phyloP scores from a whole-genome alignment of 2,329 filamentous ascomycete genomes.

The Rutstroemia sydowiana region DNA sequence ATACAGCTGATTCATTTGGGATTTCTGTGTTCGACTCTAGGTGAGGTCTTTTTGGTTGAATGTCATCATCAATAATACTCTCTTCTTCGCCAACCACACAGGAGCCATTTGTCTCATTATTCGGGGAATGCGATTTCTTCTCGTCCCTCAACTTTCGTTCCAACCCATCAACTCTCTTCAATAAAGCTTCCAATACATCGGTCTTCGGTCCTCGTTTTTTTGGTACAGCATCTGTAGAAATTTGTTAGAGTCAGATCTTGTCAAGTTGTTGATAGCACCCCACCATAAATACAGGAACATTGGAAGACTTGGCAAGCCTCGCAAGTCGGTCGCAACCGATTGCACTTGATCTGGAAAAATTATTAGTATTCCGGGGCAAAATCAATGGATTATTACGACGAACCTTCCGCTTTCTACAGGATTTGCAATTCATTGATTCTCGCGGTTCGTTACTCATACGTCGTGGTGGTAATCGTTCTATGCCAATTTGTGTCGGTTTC shows the following conservation, averaged over 20 bases:
- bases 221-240: conserved; percentile 66
- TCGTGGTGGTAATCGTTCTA: conserved; percentile 29
- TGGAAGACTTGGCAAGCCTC: conserved; percentile 88
- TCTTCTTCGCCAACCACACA: conserved; percentile 17
- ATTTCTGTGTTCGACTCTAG: conserved; percentile 33
- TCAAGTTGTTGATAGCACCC: conserved; percentile 38
- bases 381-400: conserved; percentile 18
- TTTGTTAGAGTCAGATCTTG: conserved; percentile 6
- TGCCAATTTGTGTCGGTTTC: conserved; percentile 29
- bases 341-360: conserved; percentile 74
- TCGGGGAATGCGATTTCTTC: conserved; percentile 36
- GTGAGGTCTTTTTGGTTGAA: conserved; percentile 32
- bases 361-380: conserved; percentile 20
- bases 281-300: conserved; percentile 83
- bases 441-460: conserved; percentile 50
- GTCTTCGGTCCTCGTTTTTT: conserved; percentile 89
- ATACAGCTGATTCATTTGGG: conserved; percentile 35
- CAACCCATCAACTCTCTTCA: conserved; percentile 79
- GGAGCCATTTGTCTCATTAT: conserved; percentile 16
- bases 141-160: conserved; percentile 72
- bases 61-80: conserved; percentile 24
- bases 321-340: conserved; percentile 73
- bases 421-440: conserved; percentile 95
- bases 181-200: conserved; percentile 74
- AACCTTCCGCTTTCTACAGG: conserved; percentile 87